These are phyloP conservation scores for Biscogniauxia mediterranea DNA, from an alignment of 2,329 filamentous ascomycete species.

Conservation along the genomic window DNA sequence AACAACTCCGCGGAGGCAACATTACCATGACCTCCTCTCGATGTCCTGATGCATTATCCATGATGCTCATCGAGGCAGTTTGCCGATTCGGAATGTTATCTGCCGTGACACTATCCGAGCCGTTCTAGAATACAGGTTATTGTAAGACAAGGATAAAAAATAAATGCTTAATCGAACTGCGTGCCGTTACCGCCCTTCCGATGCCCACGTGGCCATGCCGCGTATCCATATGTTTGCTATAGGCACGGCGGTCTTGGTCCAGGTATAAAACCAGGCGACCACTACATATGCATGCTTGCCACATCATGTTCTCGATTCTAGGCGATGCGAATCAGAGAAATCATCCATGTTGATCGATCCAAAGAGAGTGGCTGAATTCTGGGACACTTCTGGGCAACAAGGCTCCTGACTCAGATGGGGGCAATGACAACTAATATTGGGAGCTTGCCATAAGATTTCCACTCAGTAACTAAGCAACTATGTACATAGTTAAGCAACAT, in stretches of 20 bases:
- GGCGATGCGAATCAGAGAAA: slow-evolving; percentile 7
- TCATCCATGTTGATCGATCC: slow-evolving; percentile 9
- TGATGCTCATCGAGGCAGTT: slow-evolving; percentile 3
- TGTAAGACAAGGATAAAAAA: not conserved
- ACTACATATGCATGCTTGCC: slow-evolving; percentile 2
- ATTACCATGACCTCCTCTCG: too few relatives aligned
- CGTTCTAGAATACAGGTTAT: slow-evolving; percentile 5
- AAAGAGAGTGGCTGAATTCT: not conserved
- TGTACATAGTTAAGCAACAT: too few relatives aligned
- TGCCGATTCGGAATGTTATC: slow-evolving; percentile 5
- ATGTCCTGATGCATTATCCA: not conserved
- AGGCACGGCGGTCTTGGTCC: not conserved
- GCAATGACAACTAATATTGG: too few relatives aligned
- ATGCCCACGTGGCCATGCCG: not conserved
- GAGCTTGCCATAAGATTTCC: too few relatives aligned
- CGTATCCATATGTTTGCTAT: not conserved
- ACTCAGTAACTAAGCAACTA: too few relatives aligned
- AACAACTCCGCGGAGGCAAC: too few relatives aligned
- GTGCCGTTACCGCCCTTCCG: slow-evolving; percentile 3
- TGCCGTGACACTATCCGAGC: slow-evolving; percentile 1
- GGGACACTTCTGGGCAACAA: too few relatives aligned
- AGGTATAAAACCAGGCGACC: not conserved
- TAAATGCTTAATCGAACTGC: slow-evolving; percentile 7
- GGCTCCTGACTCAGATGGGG: too few relatives aligned
- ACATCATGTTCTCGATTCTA: not conserved